A percentile compares a stretch with the other conserved stretches of the same genome.
These are phyloP conservation scores for Coniochaeta sp. DNA, from an alignment of 2,329 filamentous ascomycete genomes.

Conservation along the genomic window DNA sequence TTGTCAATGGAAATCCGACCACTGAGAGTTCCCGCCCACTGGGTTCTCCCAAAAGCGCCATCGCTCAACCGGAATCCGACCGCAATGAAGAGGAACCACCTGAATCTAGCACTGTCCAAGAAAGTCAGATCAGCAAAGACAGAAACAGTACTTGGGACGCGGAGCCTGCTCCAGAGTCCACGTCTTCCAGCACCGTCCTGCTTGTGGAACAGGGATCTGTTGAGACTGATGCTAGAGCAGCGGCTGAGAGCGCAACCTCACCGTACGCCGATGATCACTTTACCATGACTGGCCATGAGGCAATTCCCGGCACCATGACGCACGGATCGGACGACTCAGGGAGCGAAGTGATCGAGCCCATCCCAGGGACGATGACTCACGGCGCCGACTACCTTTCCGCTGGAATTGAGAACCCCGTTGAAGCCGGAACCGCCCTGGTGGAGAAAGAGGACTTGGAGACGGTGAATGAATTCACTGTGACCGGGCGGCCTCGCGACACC, in stretches of 20 bases:
- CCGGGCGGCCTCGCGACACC: neutral
- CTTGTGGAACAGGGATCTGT: neutral
- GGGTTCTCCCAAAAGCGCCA: neutral
- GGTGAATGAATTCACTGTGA: neutral
- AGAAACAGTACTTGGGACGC: too few relatives aligned
- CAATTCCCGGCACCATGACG: slow-evolving; percentile 7
- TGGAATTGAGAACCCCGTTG: too few relatives aligned
- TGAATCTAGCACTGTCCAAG: too few relatives aligned
- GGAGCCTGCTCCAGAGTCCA: too few relatives aligned
- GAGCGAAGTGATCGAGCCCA: slow-evolving; percentile 4
- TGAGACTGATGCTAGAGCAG: neutral
- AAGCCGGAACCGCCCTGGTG: neutral
- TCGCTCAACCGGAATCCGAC: neutral
- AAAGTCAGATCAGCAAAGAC: too few relatives aligned
- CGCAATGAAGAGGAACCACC: neutral
- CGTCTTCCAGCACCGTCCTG: neutral
- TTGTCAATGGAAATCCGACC: neutral
- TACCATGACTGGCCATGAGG: slow-evolving; percentile 6
- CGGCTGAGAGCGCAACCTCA: neutral
- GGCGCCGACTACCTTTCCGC: slow-evolving; percentile 1
- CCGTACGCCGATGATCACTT: neutral
- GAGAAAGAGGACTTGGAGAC: neutral
- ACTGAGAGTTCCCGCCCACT: neutral
- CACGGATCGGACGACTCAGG: slow-evolving; percentile 3
- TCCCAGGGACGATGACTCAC: slow-evolving; percentile 12